Conservation (phyloP, 2,329 filamentous ascomycete species). For the Simplicillium aogashimaense region DNA sequence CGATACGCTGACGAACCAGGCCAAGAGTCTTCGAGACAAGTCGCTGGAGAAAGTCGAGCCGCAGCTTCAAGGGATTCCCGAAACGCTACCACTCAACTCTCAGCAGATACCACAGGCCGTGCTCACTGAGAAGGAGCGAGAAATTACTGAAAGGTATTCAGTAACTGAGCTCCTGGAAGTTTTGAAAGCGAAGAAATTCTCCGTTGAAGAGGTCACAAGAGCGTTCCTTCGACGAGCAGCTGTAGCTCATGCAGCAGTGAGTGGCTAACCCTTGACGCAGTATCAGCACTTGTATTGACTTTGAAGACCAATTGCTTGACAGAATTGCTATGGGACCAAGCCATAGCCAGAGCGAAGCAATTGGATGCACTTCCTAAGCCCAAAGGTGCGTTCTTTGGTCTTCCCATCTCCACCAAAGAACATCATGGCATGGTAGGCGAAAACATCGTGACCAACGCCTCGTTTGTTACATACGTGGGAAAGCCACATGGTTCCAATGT, state of each 20-base stretch:
- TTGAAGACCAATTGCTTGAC: conserved; percentile 21
- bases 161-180: conserved; percentile 11
- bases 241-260: conserved; percentile 6
- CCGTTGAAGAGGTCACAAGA: conserved; percentile 5
- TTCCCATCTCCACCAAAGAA: conserved; percentile 24
- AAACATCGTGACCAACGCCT: conserved; percentile 16
- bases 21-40: conserved; percentile 6
- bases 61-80: conserved; percentile 6
- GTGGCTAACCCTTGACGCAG: background rate
- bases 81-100: conserved; percentile 11
- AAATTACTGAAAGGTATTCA: conserved; percentile 17
- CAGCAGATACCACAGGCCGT: conserved; percentile 12
- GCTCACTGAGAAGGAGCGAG: conserved; percentile 15
- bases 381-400: conserved; percentile 20
- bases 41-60: conserved; percentile 9
- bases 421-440: conserved; percentile 24
- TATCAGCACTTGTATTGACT: background rate
- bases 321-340: conserved; percentile 23
- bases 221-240: conserved; percentile 6
- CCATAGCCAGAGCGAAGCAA: conserved; percentile 19
- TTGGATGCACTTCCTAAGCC: conserved; percentile 22
- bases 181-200: conserved; percentile 1
- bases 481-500: conserved; percentile 21
- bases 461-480: conserved; percentile 19
- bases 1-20: background rate